These are phyloP conservation scores for Pisolithus marmoratus DNA, from an alignment of 768 basidiomycete species.

Conservation along the genomic window DNA sequence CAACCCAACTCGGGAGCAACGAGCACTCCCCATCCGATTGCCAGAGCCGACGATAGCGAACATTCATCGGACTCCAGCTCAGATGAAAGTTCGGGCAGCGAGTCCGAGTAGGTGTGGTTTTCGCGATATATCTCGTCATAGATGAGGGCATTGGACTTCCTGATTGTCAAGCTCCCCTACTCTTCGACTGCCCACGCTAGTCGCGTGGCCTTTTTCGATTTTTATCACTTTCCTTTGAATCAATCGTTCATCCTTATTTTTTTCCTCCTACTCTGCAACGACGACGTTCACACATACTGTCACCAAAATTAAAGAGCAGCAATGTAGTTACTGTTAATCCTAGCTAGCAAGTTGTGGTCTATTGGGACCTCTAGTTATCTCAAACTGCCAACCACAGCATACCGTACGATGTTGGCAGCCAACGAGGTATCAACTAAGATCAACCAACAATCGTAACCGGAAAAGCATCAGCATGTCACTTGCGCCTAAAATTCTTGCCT, in stretches of 20 bases:
- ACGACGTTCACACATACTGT: conserved; percentile 35
- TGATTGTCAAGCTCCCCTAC: conserved; percentile 9
- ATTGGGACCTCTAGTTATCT: conserved; percentile 5
- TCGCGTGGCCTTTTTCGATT: conserved; percentile 18
- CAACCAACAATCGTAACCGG: too few species aligned
- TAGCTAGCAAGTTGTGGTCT: conserved; percentile 22
- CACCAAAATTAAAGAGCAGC: conserved; percentile 37
- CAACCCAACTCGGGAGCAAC: conserved; percentile 39
- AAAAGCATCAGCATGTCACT: conserved; percentile 5
- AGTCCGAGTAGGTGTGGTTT: conserved; percentile 53
- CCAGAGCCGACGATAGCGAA: conserved; percentile 48
- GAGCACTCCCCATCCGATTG: conserved; percentile 28
- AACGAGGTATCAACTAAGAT: too few species aligned
- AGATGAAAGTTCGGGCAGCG: conserved; percentile 77
- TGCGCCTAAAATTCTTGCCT: conserved; percentile 14
- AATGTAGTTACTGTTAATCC: conserved; percentile 47
- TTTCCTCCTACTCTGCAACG: conserved; percentile 24
- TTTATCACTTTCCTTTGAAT: conserved; percentile 31
- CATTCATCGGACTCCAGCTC: conserved; percentile 78
- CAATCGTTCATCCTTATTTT: conserved; percentile 19
- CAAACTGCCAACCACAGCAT: conserved; percentile 14
- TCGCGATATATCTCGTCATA: conserved; percentile 11
- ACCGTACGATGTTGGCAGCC: too few species aligned
- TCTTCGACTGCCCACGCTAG: conserved; percentile 25
- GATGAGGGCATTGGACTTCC: conserved; percentile 18